Conservation (phyloP, 2,329 filamentous ascomycete species). For the Monosporascus ibericus region DNA sequence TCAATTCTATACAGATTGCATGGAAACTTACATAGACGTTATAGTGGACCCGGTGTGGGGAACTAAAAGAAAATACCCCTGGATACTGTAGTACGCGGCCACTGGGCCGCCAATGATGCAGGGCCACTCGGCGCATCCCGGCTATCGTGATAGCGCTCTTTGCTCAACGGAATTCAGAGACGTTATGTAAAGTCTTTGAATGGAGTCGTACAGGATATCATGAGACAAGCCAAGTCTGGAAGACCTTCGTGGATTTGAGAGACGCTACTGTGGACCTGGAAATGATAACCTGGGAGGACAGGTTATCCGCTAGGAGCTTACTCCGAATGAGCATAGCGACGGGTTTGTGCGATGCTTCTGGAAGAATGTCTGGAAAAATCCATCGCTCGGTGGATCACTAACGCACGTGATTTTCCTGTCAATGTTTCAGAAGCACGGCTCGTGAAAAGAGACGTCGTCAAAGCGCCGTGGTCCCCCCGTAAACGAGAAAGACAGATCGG, state of each 20-base stretch:
- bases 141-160: too few species aligned
- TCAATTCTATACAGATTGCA: too few species aligned
- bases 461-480: not conserved
- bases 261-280: not conserved
- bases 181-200: not conserved
- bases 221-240: too few species aligned
- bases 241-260: not conserved
- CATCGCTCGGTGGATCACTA: not conserved
- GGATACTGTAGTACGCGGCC: too few species aligned
- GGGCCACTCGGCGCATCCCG: too few species aligned
- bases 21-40: too few species aligned
- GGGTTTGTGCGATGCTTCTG: not conserved
- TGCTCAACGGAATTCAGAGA: too few species aligned
- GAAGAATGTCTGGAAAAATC: not conserved
- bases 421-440: not conserved
- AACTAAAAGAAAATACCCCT: too few species aligned
- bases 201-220: not conserved
- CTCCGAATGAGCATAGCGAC: not conserved
- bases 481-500: not conserved
- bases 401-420: not conserved
- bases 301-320: not conserved
- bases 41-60: too few species aligned
- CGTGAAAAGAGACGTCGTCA: not conserved
- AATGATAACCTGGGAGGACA: not conserved
- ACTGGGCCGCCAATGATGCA: too few species aligned